Evolutionary conservation across 2,329 filamentous ascomycete species (phyloP).

Genomic region (Botryosphaeria dothidea): DNA sequence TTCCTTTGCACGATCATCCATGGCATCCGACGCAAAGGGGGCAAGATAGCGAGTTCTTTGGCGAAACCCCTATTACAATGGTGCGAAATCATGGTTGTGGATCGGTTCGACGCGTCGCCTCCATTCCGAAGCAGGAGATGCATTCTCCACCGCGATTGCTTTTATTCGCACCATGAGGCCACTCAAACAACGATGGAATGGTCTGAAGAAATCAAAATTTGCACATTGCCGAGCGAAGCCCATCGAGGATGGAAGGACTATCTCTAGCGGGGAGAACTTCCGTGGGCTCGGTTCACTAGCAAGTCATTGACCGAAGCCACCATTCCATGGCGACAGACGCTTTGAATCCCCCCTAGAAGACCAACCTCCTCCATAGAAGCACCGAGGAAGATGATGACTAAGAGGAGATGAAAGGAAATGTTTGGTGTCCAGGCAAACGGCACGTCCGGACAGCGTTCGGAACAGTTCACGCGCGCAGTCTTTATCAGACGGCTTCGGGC

Average conservation of each 20-base stretch:
- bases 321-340: not conserved
- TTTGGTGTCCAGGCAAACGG: not conserved
- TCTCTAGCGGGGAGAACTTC: conserved; percentile 12
- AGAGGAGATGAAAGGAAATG: not conserved
- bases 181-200: not conserved
- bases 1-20: not conserved
- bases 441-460: not conserved
- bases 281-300: conserved; percentile 16
- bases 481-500: not conserved
- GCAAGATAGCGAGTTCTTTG: not conserved
- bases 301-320: conserved; percentile 15
- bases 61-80: not conserved
- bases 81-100: not conserved
- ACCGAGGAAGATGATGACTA: not conserved
- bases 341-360: not conserved
- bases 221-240: not conserved
- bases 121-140: not conserved
- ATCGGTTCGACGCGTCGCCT: not conserved
- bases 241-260: conserved; percentile 10
- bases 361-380: not conserved
- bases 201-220: not conserved
- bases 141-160: not conserved
- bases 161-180: not conserved
- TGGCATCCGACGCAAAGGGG: not conserved
- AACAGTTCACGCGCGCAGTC: conserved; percentile 1